Conservation (phyloP, 768 basidiomycete genomes). For the Pleurotus eryngii region DNA sequence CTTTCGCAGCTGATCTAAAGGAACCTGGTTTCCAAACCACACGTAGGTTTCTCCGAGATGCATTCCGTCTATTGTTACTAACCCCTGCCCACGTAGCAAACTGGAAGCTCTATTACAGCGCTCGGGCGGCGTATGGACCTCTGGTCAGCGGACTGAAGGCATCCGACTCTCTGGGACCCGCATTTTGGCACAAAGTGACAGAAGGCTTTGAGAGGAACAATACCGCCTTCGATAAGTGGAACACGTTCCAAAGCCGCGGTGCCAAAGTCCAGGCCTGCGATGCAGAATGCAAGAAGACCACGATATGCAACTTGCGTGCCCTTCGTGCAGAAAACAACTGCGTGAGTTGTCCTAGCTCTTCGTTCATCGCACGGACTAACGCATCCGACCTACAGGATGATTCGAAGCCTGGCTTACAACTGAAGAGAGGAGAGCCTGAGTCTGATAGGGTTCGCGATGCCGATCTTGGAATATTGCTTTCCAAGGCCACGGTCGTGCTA, state of each 20-base stretch:
- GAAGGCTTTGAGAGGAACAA: constrained; percentile 48
- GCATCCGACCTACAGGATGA: not conserved
- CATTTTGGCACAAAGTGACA: constrained; percentile 62
- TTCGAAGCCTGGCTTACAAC: constrained; percentile 3
- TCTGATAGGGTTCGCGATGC: not conserved
- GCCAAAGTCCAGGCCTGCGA: constrained; percentile 29
- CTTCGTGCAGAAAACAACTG: constrained; percentile 40
- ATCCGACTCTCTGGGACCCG: constrained; percentile 34
- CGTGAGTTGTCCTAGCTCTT: constrained; percentile 20
- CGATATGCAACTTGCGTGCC: constrained; percentile 43
- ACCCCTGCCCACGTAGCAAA: constrained; percentile 27
- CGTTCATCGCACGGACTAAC: not conserved
- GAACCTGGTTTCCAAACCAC: constrained; percentile 42
- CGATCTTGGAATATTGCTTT: not conserved
- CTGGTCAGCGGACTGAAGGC: constrained; percentile 24
- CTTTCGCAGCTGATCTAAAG: constrained; percentile 33
- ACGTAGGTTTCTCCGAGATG: constrained; percentile 29
- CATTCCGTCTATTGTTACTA: not conserved
- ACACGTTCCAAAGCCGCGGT: constrained; percentile 38
- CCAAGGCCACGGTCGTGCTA: constrained; percentile 1
- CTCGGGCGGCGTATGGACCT: constrained; percentile 47
- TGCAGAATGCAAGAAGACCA: constrained; percentile 35
- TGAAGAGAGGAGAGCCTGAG: not conserved
- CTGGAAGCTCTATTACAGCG: constrained; percentile 58
- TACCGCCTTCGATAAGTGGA: constrained; percentile 41